Percentiles rank a stretch among this genome's conserved stretches.
Evolutionary conservation across 2,329 filamentous ascomycete genomes (phyloP).

Genomic region (Colletotrichum sp.): DNA sequence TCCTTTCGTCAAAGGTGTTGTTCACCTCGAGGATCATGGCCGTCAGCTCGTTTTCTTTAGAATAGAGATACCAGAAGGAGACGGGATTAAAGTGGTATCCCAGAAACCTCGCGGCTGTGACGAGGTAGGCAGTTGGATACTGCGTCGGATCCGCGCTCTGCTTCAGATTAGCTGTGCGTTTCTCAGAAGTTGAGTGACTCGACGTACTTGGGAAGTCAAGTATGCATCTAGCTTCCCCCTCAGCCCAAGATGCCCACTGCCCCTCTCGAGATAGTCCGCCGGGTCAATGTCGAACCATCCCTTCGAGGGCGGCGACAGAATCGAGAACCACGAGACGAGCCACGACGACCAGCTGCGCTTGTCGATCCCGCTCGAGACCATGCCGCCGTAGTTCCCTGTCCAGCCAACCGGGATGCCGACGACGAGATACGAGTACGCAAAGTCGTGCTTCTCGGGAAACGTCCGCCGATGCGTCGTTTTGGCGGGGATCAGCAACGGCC

Average conservation of each 20-base stretch:
- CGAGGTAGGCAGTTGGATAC: constrained; percentile 72
- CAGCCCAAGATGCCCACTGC: constrained; percentile 55
- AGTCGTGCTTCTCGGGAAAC: constrained; percentile 72
- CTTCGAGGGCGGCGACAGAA: constrained; percentile 24
- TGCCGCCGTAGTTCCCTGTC: constrained; percentile 56
- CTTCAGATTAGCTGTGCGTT: constrained; percentile 13
- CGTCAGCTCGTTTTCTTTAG: constrained; percentile 56
- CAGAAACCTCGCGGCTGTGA: constrained; percentile 72
- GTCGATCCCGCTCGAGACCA: constrained; percentile 54
- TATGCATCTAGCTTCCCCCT: constrained; percentile 67
- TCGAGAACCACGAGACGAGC: constrained; percentile 37
- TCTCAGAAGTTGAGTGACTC: background rate
- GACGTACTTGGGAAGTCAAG: constrained; percentile 59
- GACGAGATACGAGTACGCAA: constrained; percentile 73
- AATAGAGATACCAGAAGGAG: constrained; percentile 82
- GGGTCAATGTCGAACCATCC: constrained; percentile 66
- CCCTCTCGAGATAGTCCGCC: constrained; percentile 65
- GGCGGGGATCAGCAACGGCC: constrained; percentile 67
- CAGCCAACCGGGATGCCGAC: constrained; percentile 72
- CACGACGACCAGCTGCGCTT: constrained; percentile 27
- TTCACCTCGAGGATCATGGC: constrained; percentile 77
- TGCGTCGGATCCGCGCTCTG: constrained; percentile 62
- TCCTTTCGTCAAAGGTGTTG: constrained; percentile 76
- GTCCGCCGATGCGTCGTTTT: constrained; percentile 68
- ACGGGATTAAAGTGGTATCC: constrained; percentile 78